Evolutionary conservation across 768 basidiomycete species (phyloP).

Genomic region (Leccinellum rugosiceps): DNA sequence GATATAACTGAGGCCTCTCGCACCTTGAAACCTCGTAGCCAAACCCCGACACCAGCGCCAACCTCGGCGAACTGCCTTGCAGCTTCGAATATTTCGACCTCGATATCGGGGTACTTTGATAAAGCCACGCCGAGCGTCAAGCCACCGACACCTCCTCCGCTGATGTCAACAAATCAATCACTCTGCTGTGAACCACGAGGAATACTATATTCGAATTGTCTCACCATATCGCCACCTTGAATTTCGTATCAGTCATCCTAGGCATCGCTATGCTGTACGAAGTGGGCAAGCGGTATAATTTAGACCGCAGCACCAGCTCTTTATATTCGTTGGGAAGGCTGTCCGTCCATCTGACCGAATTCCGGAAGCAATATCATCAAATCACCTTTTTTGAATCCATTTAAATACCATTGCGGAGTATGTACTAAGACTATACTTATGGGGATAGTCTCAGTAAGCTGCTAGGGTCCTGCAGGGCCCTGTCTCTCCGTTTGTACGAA

Average conservation of each 20-base stretch:
- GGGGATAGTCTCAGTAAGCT: neutral
- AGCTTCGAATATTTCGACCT: slow-evolving; percentile 57
- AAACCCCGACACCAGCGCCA: slow-evolving; percentile 55
- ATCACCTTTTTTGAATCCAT: neutral
- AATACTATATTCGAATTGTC: neutral
- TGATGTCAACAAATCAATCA: slow-evolving; percentile 7
- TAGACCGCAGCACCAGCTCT: neutral
- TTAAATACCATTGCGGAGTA: no score
- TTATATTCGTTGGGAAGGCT: neutral
- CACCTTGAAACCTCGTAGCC: slow-evolving; percentile 35
- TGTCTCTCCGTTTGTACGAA: no score
- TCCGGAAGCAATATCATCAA: neutral
- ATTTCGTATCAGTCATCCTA: neutral
- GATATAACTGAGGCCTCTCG: neutral
- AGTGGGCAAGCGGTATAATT: neutral
- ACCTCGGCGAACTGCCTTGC: slow-evolving; percentile 48
- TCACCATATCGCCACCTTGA: neutral
- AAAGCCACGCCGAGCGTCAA: slow-evolving; percentile 37
- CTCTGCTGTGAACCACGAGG: neutral
- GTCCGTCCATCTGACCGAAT: neutral
- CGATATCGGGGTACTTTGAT: slow-evolving; percentile 46
- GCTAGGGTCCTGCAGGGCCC: no score
- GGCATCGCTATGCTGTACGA: neutral
- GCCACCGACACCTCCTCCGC: slow-evolving; percentile 43
- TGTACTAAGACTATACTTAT: no score